phyloP scores from a whole-genome alignment of 2,329 filamentous ascomycete genomes.

The Thermothelomyces thermophilus region DNA sequence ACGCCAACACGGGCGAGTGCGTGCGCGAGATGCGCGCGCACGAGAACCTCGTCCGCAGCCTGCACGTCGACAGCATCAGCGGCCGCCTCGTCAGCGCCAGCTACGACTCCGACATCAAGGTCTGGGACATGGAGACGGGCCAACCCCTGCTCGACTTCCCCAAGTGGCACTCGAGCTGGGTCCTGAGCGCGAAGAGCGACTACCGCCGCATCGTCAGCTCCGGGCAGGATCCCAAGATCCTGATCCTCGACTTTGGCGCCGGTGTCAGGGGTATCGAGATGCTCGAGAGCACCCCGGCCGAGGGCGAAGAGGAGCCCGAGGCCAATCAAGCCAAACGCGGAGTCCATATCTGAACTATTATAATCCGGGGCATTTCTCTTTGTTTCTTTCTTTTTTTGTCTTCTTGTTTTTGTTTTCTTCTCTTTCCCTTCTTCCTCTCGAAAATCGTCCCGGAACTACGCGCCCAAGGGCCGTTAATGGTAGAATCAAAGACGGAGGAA shows the following conservation, averaged over 20 bases:
- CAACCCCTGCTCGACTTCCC: conserved; percentile 75
- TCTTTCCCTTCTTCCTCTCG: no score
- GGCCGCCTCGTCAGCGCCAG: conserved; percentile 83
- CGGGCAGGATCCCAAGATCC: conserved; percentile 84
- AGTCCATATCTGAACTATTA: conserved; percentile 13
- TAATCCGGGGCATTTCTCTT: no score
- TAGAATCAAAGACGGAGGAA: conserved; percentile 3
- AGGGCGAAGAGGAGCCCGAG: not conserved
- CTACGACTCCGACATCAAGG: conserved; percentile 93
- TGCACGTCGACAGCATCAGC: conserved; percentile 85
- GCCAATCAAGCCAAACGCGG: not conserved
- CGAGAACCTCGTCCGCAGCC: conserved; percentile 74
- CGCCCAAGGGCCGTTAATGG: no score
- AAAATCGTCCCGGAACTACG: no score
- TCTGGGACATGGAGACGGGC: conserved; percentile 81
- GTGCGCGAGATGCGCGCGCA: conserved; percentile 78
- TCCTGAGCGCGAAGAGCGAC: conserved; percentile 90
- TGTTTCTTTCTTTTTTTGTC: no score
- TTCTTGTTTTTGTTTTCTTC: no score
- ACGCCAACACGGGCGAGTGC: conserved; percentile 82
- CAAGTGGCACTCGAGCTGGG: conserved; percentile 96
- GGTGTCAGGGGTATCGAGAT: conserved; percentile 51
- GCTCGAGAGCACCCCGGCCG: conserved; percentile 40
- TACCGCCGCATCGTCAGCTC: conserved; percentile 92
- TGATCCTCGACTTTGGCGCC: conserved; percentile 87